Conservation (phyloP, 2,329 filamentous ascomycete species). For the Orbilia brochopaga region DNA sequence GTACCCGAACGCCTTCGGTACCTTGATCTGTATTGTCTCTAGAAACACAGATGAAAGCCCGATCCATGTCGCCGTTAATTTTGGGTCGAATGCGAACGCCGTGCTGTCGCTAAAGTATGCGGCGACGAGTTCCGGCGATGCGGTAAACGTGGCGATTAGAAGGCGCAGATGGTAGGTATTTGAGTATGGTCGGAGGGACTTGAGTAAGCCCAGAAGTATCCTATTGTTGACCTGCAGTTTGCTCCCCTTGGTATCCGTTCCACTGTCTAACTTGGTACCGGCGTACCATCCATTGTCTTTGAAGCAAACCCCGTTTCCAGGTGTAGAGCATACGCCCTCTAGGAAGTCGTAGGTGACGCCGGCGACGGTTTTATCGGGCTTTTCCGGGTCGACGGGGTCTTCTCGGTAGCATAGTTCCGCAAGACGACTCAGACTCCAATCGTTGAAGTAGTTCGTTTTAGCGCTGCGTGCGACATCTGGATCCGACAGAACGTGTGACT, state of each 20-base stretch:
- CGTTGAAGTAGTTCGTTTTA: conserved; percentile 78
- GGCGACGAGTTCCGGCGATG: conserved; percentile 82
- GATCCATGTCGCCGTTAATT: conserved; percentile 91
- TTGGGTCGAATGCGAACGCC: conserved; percentile 85
- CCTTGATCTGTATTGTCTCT: conserved; percentile 74
- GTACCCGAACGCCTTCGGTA: conserved; percentile 76
- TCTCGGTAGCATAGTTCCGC: conserved; percentile 71
- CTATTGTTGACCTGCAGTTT: conserved; percentile 77
- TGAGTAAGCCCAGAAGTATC: conserved; percentile 77
- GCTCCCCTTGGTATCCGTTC: conserved; percentile 63
- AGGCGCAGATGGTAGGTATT: conserved; percentile 81
- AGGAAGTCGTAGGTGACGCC: conserved; percentile 78
- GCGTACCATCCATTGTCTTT: conserved; percentile 85
- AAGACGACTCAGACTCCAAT: conserved; percentile 74
- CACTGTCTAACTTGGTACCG: conserved; percentile 57
- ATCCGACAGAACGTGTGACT: conserved; percentile 75
- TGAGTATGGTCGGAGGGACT: conserved; percentile 80
- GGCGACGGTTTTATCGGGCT: conserved; percentile 65
- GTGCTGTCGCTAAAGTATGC: conserved; percentile 83
- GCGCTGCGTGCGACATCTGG: conserved; percentile 72
- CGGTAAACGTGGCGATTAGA: conserved; percentile 76
- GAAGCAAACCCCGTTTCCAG: conserved; percentile 75
- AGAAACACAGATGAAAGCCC: conserved; percentile 90
- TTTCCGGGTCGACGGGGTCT: conserved; percentile 61
- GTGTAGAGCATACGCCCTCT: conserved; percentile 73